These are phyloP conservation scores for Aspergillus sp. DNA, from an alignment of 2,329 filamentous ascomycete genomes.

Conservation along the genomic window DNA sequence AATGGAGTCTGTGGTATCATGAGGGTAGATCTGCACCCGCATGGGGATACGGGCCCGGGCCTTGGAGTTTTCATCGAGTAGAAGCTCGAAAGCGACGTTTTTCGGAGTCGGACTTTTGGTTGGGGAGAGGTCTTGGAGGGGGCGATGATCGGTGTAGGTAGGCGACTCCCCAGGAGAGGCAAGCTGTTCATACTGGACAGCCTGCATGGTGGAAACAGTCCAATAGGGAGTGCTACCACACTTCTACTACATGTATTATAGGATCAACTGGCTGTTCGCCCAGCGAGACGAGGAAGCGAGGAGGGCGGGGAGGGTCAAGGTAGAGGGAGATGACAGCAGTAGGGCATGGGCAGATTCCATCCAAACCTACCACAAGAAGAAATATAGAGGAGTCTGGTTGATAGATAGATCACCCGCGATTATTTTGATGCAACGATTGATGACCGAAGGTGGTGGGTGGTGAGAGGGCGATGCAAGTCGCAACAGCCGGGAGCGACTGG, in stretches of 20 bases:
- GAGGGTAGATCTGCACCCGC: conserved; percentile 81
- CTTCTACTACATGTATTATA: conserved; percentile 32
- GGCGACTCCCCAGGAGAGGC: conserved; percentile 34
- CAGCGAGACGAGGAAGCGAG: conserved; percentile 18
- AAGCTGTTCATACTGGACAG: conserved; percentile 35
- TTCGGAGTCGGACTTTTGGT: conserved; percentile 48
- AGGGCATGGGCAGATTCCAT: conserved; percentile 32
- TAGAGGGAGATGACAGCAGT: conserved; percentile 19
- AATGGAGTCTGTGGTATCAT: conserved; percentile 97
- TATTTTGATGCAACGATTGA: conserved; percentile 31
- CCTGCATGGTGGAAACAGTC: conserved; percentile 32
- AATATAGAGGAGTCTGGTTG: conserved; percentile 24
- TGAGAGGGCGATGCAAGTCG: conserved; percentile 31
- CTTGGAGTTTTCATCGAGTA: conserved; percentile 58
- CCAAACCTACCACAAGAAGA: conserved; percentile 39
- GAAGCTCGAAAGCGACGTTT: conserved; percentile 64
- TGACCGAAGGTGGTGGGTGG: conserved; percentile 30
- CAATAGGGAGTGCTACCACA: conserved; percentile 26
- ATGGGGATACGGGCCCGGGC: conserved; percentile 63
- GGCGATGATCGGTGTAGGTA: conserved; percentile 27
- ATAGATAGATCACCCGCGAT: conserved; percentile 35
- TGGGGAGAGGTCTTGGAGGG: conserved; percentile 35
- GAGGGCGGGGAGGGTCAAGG: conserved; percentile 28
- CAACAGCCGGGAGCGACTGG: conserved; percentile 35
- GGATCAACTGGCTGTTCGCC: conserved; percentile 35